These are phyloP conservation scores for Skeletonema potamos DNA, from an alignment of 108 stramenopile species.

Conservation along the genomic window DNA sequence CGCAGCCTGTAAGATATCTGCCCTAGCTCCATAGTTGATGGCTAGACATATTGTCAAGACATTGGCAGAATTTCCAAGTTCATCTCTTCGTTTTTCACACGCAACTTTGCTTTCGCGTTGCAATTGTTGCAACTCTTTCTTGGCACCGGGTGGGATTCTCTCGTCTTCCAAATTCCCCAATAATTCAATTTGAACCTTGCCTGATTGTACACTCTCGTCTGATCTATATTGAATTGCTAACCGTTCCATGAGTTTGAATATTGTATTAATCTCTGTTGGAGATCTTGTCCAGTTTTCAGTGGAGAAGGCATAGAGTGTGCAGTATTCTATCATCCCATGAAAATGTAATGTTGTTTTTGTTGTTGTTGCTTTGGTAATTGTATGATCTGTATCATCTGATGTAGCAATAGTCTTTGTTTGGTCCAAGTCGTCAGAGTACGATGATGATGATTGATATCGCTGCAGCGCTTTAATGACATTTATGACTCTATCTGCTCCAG, in stretches of 20 bases:
- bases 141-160: slow-evolving; percentile 60
- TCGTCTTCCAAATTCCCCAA: slow-evolving; percentile 72
- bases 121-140: slow-evolving; percentile 38
- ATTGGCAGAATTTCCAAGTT: neutral
- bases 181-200: slow-evolving; percentile 57
- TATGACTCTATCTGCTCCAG: slow-evolving; percentile 62
- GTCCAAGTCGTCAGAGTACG: too few species aligned
- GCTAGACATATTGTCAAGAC: slow-evolving; percentile 80
- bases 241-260: slow-evolving; percentile 65
- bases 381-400: neutral
- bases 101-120: slow-evolving; percentile 41
- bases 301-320: slow-evolving; percentile 90
- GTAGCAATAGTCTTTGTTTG: too few species aligned
- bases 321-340: slow-evolving; percentile 38
- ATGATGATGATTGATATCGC: neutral
- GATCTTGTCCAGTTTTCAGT: slow-evolving; percentile 92
- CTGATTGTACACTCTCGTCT: slow-evolving; percentile 36
- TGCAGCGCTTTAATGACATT: slow-evolving; percentile 41
- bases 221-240: slow-evolving; percentile 44
- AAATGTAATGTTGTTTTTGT: neutral
- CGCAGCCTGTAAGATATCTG: slow-evolving; percentile 82
- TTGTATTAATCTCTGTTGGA: slow-evolving; percentile 54
- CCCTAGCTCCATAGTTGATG: slow-evolving; percentile 87
- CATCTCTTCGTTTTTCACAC: neutral
- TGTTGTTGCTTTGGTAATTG: neutral